These are phyloP conservation scores for Colletotrichum chlorophyti DNA, from an alignment of 2,329 filamentous ascomycete genomes.

Conservation along the genomic window DNA sequence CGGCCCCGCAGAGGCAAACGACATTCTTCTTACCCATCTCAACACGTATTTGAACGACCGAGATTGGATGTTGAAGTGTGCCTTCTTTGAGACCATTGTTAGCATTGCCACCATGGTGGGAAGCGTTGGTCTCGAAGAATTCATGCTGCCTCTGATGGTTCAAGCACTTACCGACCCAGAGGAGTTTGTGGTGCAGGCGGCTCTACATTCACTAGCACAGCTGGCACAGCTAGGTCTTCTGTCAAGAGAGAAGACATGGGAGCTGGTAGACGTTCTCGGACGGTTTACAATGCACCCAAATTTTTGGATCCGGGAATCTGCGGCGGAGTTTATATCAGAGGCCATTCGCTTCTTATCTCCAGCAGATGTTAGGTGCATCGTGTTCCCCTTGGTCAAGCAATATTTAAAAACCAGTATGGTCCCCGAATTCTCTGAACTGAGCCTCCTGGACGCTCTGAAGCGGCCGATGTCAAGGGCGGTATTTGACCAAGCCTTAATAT, in stretches of 20 bases:
- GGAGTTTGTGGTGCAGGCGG: conserved; percentile 91
- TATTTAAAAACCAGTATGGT: conserved; percentile 80
- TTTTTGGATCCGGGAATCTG: conserved; percentile 91
- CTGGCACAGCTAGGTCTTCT: conserved; percentile 89
- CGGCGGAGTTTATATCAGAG: conserved; percentile 81
- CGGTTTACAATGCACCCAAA: conserved; percentile 95
- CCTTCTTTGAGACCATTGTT: conserved; percentile 95
- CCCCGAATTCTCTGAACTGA: conserved; percentile 71
- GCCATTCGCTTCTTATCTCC: conserved; percentile 77
- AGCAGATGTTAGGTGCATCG: conserved; percentile 83
- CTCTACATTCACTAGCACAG: conserved; percentile 84
- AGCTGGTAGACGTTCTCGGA: conserved; percentile 81
- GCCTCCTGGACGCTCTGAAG: conserved; percentile 82
- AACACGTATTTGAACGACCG: conserved; percentile 97
- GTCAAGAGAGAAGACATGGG: conserved; percentile 84
- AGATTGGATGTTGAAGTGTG: conserved; percentile 96
- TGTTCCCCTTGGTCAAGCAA: conserved; percentile 79
- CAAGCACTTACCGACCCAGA: conserved; percentile 93
- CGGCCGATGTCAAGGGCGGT: conserved; percentile 79
- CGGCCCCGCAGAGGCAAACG: conserved; percentile 87
- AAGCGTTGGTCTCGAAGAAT: conserved; percentile 88
- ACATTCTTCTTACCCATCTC: conserved; percentile 93
- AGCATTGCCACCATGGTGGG: conserved; percentile 92
- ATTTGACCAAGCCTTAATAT: conserved; percentile 84
- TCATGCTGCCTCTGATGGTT: conserved; percentile 93